phyloP scores from a whole-genome alignment of 148 eudicot species.

The Chenopodium formosanum region DNA sequence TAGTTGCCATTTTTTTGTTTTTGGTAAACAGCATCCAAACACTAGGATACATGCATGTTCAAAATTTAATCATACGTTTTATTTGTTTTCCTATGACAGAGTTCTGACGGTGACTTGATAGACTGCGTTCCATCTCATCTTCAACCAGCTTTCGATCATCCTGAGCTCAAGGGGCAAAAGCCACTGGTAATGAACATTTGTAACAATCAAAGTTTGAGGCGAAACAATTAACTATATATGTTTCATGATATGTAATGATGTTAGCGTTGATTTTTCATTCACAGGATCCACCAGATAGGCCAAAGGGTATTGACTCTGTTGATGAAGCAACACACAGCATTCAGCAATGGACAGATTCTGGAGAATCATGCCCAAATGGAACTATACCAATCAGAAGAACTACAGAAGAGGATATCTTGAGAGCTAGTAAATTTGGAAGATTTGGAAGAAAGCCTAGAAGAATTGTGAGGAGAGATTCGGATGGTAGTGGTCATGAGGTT shows the following conservation, averaged over 20 bases:
- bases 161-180: constrained; percentile 82
- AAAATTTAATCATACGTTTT: constrained; percentile 1
- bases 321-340: constrained; percentile 37
- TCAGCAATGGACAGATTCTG: constrained; percentile 65
- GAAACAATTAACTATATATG: neutral
- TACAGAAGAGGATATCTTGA: constrained; percentile 63
- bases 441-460: constrained; percentile 75
- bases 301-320: constrained; percentile 43
- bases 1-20: neutral
- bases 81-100: constrained; percentile 41
- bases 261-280: constrained; percentile 9
- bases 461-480: constrained; percentile 63
- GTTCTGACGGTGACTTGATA: constrained; percentile 95
- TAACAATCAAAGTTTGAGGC: neutral
- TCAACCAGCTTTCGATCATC: constrained; percentile 99
- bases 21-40: neutral
- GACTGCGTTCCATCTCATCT: constrained; percentile 85
- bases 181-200: constrained; percentile 47
- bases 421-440: constrained; percentile 56
- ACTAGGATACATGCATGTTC: neutral
- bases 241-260: neutral
- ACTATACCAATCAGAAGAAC: constrained; percentile 90
- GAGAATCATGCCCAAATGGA: constrained; percentile 90
- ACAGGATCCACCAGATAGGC: constrained; percentile 88
- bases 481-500: constrained; percentile 87